Evolutionary conservation across 2,329 filamentous ascomycete genomes (phyloP).

Genomic region (Hypomyces perniciosus): DNA sequence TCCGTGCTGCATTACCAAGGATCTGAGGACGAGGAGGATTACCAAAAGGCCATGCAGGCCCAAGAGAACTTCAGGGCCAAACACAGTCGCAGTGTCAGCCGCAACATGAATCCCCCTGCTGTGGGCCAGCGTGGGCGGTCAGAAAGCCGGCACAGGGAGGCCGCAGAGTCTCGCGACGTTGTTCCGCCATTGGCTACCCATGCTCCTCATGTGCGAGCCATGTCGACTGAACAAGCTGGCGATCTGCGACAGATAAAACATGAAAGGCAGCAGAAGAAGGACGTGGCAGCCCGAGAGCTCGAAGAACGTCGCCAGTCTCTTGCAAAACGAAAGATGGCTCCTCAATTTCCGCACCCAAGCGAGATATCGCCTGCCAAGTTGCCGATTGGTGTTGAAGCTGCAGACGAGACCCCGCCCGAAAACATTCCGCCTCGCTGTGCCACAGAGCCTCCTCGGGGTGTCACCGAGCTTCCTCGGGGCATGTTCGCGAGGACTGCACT

Average conservation of each 20-base stretch:
- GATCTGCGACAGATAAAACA: constrained; percentile 52
- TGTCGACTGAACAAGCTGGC: constrained; percentile 43
- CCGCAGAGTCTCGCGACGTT: constrained; percentile 25
- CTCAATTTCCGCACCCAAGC: constrained; percentile 70
- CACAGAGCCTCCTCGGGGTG: constrained; percentile 46
- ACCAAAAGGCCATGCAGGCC: constrained; percentile 45
- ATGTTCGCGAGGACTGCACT: constrained; percentile 45
- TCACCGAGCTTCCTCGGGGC: constrained; percentile 43
- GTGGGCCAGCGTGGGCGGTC: constrained; percentile 31
- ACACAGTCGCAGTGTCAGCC: constrained; percentile 47
- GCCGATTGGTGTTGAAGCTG: constrained; percentile 35
- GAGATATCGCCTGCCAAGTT: constrained; percentile 34
- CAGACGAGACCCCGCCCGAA: constrained; percentile 34
- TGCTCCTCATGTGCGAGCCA: constrained; percentile 24
- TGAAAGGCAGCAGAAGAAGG: constrained; percentile 61
- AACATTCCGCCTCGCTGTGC: constrained; percentile 56
- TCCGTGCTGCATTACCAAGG: constrained; percentile 29
- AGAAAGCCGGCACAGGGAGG: constrained; percentile 32
- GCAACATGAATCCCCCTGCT: constrained; percentile 32
- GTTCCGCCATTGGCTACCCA: constrained; percentile 24
- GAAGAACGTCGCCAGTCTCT: constrained; percentile 83
- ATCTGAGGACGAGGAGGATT: constrained; percentile 62
- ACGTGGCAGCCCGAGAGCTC: constrained; percentile 74
- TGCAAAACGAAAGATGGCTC: constrained; percentile 71
- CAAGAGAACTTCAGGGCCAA: constrained; percentile 52